Conservation (phyloP, 1,284 basidiomycete species). For the Ceratobasidium sp. region DNA sequence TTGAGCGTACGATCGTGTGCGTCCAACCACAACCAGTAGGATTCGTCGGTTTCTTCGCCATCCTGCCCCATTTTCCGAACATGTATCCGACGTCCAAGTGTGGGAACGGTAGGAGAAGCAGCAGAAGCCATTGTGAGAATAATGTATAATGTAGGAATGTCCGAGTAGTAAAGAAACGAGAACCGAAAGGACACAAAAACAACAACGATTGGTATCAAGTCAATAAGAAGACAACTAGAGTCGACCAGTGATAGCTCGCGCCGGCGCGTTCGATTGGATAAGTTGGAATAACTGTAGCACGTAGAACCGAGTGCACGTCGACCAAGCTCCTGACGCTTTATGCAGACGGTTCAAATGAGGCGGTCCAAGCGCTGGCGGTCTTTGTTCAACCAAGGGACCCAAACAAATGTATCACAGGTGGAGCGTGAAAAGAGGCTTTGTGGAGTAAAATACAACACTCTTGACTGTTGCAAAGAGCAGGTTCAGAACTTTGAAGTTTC, state of each 20-base stretch:
- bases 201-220: conserved; percentile 21
- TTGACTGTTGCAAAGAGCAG: conserved; percentile 8
- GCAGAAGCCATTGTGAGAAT: conserved; percentile 21
- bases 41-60: conserved; percentile 32
- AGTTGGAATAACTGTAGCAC: neutral
- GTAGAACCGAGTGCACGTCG: conserved; percentile 9
- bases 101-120: conserved; percentile 29
- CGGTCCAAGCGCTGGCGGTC: conserved; percentile 28
- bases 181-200: conserved; percentile 24
- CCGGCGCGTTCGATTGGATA: conserved; percentile 31
- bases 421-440: conserved; percentile 17
- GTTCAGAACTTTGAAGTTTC: conserved; percentile 28
- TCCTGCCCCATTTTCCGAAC: conserved; percentile 29
- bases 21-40: conserved; percentile 35
- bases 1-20: conserved; percentile 30
- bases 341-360: conserved; percentile 12
- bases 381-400: conserved; percentile 35
- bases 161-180: neutral
- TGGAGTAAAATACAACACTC: conserved; percentile 14
- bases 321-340: conserved; percentile 24
- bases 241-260: conserved; percentile 22
- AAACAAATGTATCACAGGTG: neutral
- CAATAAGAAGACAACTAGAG: conserved; percentile 14
- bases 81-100: conserved; percentile 35
- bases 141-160: neutral